These are phyloP conservation scores for Musa itinerans DNA, from an alignment of 176 grass and related monocot species.

Conservation along the genomic window DNA sequence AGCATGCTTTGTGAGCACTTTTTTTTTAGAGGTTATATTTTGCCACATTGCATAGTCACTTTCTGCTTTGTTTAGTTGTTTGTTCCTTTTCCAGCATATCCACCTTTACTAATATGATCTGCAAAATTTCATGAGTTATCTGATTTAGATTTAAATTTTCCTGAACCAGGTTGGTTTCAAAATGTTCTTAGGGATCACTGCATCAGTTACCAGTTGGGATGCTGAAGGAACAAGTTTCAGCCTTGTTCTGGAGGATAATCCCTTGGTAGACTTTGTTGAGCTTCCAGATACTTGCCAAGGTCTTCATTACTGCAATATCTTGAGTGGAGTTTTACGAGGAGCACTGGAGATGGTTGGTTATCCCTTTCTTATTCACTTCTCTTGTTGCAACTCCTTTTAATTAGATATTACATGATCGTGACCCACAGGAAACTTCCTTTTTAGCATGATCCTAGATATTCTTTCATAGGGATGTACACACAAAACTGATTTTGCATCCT, in stretches of 20 bases:
- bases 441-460: not conserved
- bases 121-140: not conserved
- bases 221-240: slow-evolving; percentile 86
- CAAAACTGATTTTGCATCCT: no score
- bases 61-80: no score
- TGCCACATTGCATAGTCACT: no score
- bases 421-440: not conserved
- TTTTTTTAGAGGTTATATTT: no score
- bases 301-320: slow-evolving; percentile 82
- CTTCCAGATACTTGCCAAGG: slow-evolving; percentile 96
- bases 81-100: no score
- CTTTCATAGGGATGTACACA: no score
- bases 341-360: slow-evolving; percentile 85
- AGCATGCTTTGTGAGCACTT: no score
- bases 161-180: slow-evolving; percentile 81
- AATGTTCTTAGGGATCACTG: slow-evolving; percentile 95
- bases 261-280: slow-evolving; percentile 96
- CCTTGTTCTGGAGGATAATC: slow-evolving; percentile 95
- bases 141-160: slow-evolving; percentile 7
- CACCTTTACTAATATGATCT: not conserved
- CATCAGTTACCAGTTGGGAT: slow-evolving; percentile 91
- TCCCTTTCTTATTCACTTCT: not conserved
- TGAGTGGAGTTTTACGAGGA: slow-evolving; percentile 88
- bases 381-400: not conserved
- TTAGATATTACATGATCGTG: not conserved